These are phyloP conservation scores for Malus hybrid DNA, from an alignment of 331 rosid genomes.

Conservation along the genomic window DNA sequence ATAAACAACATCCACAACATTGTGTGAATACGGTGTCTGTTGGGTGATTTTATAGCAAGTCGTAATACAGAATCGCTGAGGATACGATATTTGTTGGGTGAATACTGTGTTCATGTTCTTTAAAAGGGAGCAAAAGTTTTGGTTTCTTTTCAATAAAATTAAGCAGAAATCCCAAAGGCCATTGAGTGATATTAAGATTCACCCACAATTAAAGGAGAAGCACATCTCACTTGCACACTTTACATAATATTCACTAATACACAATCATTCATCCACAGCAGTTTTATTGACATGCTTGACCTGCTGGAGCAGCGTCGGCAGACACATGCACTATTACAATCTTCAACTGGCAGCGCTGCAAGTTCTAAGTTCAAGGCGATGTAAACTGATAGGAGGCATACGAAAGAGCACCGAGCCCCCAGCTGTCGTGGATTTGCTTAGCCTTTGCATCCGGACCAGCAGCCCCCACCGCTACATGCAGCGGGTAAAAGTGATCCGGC, in stretches of 20 bases:
- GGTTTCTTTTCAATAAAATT: neutral
- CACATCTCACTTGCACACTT: too few relatives aligned
- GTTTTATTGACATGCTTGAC: too few relatives aligned
- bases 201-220: too few relatives aligned
- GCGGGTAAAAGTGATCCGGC: constrained; percentile 75
- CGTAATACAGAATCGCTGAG: neutral
- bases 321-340: neutral
- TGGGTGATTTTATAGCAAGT: neutral
- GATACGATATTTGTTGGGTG: neutral
- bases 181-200: neutral
- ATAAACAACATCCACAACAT: neutral
- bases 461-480: constrained; percentile 78
- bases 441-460: constrained; percentile 55
- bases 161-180: neutral
- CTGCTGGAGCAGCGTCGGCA: too few relatives aligned
- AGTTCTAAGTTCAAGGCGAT: neutral
- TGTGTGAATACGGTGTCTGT: neutral
- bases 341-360: neutral
- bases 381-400: constrained; percentile 78
- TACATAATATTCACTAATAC: too few relatives aligned
- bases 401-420: constrained; percentile 42
- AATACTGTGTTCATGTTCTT: neutral
- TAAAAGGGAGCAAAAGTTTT: neutral
- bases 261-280: too few relatives aligned
- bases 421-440: constrained; percentile 54